Percentiles rank a stretch among this genome's conserved stretches.
Conservation (phyloP, 768 basidiomycete genomes). For the Collybia nuda region DNA sequence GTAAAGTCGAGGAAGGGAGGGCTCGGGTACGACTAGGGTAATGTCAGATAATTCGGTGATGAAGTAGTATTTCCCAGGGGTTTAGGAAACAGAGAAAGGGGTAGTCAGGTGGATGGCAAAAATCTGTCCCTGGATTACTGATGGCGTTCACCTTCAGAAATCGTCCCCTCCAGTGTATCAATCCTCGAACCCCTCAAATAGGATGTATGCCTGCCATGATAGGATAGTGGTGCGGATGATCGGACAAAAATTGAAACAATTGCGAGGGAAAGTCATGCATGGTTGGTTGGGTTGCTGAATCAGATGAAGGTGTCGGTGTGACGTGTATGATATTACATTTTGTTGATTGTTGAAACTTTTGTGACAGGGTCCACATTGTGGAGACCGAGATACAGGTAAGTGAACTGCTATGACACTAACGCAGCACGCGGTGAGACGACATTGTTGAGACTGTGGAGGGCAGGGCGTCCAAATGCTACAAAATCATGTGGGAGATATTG, state of each 20-base stretch:
- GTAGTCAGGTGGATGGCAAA: constrained; percentile 30
- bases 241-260: constrained; percentile 43
- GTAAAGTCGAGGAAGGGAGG: constrained; percentile 35
- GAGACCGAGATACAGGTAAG: constrained; percentile 34
- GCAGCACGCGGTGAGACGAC: constrained; percentile 55
- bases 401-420: constrained; percentile 55
- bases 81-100: constrained; percentile 24
- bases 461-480: constrained; percentile 74
- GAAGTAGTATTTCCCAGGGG: constrained; percentile 26
- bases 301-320: constrained; percentile 59
- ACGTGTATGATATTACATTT: constrained; percentile 85
- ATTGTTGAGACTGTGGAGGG: constrained; percentile 76
- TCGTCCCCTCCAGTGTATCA: constrained; percentile 23
- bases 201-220: constrained; percentile 48
- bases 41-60: constrained; percentile 21
- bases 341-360: constrained; percentile 56
- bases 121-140: constrained; percentile 28
- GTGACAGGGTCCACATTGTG: constrained; percentile 44
- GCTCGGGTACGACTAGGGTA: constrained; percentile 40
- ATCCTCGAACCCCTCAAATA: constrained; percentile 34
- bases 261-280: constrained; percentile 71
- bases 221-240: constrained; percentile 44
- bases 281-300: constrained; percentile 65
- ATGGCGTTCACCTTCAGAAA: constrained; percentile 17
- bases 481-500: constrained; percentile 82